Evolutionary conservation across 2,329 filamentous ascomycete species (phyloP).

Genomic region (Aspergillus ibericus): DNA sequence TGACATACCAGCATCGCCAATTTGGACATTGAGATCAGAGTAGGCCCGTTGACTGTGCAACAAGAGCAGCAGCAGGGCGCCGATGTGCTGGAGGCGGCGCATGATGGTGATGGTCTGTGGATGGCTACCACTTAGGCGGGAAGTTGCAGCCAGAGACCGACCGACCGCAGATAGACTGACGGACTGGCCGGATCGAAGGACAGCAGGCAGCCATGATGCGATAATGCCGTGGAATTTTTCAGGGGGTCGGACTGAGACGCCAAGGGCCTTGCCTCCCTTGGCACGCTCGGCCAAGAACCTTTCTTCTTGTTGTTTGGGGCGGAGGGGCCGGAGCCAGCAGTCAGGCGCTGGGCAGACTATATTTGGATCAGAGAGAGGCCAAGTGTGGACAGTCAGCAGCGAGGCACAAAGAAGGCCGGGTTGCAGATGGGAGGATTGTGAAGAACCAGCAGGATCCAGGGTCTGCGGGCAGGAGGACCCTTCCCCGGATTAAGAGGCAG

Average conservation of each 20-base stretch:
- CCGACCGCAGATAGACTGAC: background rate
- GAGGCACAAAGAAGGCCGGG: background rate
- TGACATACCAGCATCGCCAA: slow-evolving; percentile 1
- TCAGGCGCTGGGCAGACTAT: background rate
- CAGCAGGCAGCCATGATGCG: slow-evolving; percentile 2
- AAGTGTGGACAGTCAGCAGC: background rate
- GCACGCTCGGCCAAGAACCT: slow-evolving; percentile 4
- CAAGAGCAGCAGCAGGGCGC: background rate
- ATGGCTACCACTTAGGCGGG: background rate
- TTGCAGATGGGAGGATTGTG: background rate
- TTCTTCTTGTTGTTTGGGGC: background rate
- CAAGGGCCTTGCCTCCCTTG: slow-evolving; percentile 2
- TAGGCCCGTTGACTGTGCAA: background rate
- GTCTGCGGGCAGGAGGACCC: background rate
- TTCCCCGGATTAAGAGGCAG: slow-evolving; percentile 3
- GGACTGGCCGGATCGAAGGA: too few relatives aligned
- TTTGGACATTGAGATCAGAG: background rate
- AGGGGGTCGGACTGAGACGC: slow-evolving; percentile 7
- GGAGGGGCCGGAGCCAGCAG: background rate
- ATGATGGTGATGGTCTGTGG: background rate
- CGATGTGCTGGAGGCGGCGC: background rate
- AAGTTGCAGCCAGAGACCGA: background rate
- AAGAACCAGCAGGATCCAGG: background rate
- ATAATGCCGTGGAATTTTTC: background rate
- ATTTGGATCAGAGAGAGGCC: background rate